Evolutionary conservation across 1,139 yeast species (phyloP).

Genomic region (Diutina mesorugosa): DNA sequence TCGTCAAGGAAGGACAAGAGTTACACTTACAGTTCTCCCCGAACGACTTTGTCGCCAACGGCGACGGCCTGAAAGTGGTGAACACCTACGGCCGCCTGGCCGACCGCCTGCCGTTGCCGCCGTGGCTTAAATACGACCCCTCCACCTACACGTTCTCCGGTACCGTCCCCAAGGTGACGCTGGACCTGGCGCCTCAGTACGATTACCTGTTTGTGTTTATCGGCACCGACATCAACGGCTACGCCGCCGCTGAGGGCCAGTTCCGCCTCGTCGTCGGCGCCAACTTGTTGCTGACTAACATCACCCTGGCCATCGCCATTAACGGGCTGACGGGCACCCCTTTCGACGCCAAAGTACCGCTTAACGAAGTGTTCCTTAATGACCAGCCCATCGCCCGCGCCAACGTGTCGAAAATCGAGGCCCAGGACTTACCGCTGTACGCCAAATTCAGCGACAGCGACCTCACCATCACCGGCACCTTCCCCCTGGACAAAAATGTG

Average conservation of each 20-base stretch:
- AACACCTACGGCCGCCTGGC: constrained; percentile 78
- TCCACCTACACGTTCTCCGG: constrained; percentile 64
- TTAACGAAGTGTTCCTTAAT: constrained; percentile 47
- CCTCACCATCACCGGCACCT: constrained; percentile 42
- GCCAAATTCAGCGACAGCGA: constrained; percentile 30
- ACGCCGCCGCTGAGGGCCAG: constrained; percentile 54
- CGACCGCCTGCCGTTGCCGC: constrained; percentile 81
- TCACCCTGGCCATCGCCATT: constrained; percentile 36
- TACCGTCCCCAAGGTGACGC: constrained; percentile 75
- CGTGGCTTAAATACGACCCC: constrained; percentile 68
- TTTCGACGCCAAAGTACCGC: constrained; percentile 49
- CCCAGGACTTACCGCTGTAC: constrained; percentile 48
- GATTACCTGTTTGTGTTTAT: constrained; percentile 60
- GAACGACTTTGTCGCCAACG: constrained; percentile 37
- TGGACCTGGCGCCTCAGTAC: constrained; percentile 78
- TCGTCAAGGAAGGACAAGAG: constrained; percentile 53
- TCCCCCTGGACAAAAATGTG: constrained; percentile 31
- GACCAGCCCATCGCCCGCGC: constrained; percentile 28
- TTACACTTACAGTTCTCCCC: constrained; percentile 53
- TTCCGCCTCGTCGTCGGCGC: constrained; percentile 80
- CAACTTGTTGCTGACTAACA: constrained; percentile 60
- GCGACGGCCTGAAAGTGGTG: constrained; percentile 33
- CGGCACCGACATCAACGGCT: constrained; percentile 72
- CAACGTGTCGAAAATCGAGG: constrained; percentile 42
- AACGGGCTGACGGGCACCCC: constrained; percentile 55